A percentile compares a stretch with the other conserved stretches of the same genome.
Conservation (phyloP, 495 filamentous ascomycete species). For the Trypethelium eluteriae region DNA sequence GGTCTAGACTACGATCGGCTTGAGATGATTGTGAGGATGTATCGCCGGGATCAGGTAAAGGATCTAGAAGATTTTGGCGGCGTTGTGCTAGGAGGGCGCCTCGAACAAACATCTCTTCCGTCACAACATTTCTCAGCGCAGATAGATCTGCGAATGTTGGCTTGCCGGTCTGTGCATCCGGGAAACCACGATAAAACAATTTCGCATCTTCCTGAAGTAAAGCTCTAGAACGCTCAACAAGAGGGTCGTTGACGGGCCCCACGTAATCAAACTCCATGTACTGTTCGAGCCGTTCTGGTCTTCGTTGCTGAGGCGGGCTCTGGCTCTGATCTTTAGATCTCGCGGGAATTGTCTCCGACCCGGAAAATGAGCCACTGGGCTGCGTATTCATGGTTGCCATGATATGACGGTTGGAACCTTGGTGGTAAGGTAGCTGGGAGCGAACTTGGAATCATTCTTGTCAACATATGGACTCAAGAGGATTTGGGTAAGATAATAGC, state of each 20-base stretch:
- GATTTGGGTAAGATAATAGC: no score
- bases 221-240: background rate
- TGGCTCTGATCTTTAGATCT: no score
- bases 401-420: no score
- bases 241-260: constrained; percentile 5
- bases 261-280: constrained; percentile 4
- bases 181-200: background rate
- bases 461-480: no score
- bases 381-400: no score
- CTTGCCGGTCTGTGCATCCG: background rate
- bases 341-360: no score
- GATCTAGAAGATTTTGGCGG: background rate
- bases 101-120: background rate
- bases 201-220: background rate
- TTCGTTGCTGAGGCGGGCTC: no score
- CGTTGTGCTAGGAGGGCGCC: background rate
- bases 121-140: background rate
- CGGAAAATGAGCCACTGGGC: no score
- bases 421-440: no score
- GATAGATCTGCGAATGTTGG: background rate
- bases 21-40: background rate
- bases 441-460: no score
- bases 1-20: background rate
- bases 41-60: background rate
- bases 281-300: background rate